Conservation (phyloP, 176 grass and related monocot genomes). For the Neostapfia colusana region DNA sequence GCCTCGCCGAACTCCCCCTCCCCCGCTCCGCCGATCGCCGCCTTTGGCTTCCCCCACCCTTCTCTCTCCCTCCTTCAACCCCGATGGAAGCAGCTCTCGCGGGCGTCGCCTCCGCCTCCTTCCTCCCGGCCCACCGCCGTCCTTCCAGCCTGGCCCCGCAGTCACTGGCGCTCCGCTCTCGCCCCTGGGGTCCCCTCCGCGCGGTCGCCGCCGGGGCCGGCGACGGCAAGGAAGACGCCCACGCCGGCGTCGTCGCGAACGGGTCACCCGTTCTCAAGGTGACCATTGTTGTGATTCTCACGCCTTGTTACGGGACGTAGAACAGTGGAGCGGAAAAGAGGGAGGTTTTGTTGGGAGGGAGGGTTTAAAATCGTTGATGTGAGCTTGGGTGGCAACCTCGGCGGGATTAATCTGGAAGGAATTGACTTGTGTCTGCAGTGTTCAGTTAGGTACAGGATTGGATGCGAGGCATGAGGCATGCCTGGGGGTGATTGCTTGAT, state of each 20-base stretch:
- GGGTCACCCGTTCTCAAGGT: constrained; percentile 50
- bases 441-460: constrained; percentile 2
- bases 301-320: not conserved
- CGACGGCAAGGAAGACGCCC: constrained; percentile 44
- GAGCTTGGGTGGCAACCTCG: not conserved
- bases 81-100: constrained; percentile 49
- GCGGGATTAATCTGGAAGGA: not conserved
- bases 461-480: not conserved
- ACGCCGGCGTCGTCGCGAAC: constrained; percentile 16
- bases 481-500: not conserved
- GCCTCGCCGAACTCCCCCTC: constrained; percentile 50
- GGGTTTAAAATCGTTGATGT: not conserved
- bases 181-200: constrained; percentile 32
- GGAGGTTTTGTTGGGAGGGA: not conserved
- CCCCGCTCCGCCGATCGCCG: constrained; percentile 6
- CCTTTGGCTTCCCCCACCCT: not conserved
- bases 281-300: not conserved
- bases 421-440: not conserved
- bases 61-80: not conserved
- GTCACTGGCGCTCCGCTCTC: constrained; percentile 7
- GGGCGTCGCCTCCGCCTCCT: constrained; percentile 24
- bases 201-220: constrained; percentile 13
- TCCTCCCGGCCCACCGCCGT: constrained; percentile 15
- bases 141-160: constrained; percentile 14
- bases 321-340: not conserved